Percentiles rank a stretch among this genome's conserved stretches.
phyloP scores from a whole-genome alignment of 2,329 filamentous ascomycete genomes.

The Whalleya microplaca region DNA sequence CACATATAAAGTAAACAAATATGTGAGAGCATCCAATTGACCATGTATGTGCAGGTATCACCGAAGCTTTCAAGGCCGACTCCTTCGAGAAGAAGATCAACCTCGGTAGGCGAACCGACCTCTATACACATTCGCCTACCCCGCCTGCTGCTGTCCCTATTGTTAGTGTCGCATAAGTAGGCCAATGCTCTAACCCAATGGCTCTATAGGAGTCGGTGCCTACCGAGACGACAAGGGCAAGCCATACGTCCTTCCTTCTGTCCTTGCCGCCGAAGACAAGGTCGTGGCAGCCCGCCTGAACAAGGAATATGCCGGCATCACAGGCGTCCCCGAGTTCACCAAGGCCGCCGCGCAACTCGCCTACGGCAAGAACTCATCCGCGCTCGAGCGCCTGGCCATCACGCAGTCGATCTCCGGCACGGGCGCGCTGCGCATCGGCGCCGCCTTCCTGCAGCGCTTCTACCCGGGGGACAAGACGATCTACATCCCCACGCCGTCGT shows the following conservation, averaged over 20 bases:
- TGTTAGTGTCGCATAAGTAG: neutral
- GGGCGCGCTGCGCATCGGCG: constrained; percentile 91
- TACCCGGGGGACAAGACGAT: constrained; percentile 92
- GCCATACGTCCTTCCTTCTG: constrained; percentile 95
- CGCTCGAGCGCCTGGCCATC: constrained; percentile 81
- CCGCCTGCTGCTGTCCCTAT: constrained; percentile 6
- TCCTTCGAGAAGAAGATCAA: constrained; percentile 96
- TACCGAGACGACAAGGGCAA: constrained; percentile 99
- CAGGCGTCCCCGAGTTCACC: constrained; percentile 92
- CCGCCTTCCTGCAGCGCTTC: constrained; percentile 89
- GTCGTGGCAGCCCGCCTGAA: constrained; percentile 78
- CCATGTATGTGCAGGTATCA: constrained; percentile 66
- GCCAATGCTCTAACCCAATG: constrained; percentile 7
- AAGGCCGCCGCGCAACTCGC: constrained; percentile 88
- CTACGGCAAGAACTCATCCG: constrained; percentile 80
- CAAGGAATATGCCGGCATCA: constrained; percentile 99
- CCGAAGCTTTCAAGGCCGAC: constrained; percentile 99
- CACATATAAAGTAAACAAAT: too few relatives aligned
- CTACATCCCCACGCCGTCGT: constrained; percentile 94
- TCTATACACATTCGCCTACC: constrained; percentile 7
- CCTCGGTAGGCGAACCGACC: constrained; percentile 64
- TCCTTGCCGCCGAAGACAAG: constrained; percentile 85
- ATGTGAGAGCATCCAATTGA: constrained; percentile 25
- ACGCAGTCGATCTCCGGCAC: constrained; percentile 99
- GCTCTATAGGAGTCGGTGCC: constrained; percentile 77